These are phyloP conservation scores for Mikania micrantha DNA, from an alignment of 129 eudicot genomes.

Conservation along the genomic window DNA sequence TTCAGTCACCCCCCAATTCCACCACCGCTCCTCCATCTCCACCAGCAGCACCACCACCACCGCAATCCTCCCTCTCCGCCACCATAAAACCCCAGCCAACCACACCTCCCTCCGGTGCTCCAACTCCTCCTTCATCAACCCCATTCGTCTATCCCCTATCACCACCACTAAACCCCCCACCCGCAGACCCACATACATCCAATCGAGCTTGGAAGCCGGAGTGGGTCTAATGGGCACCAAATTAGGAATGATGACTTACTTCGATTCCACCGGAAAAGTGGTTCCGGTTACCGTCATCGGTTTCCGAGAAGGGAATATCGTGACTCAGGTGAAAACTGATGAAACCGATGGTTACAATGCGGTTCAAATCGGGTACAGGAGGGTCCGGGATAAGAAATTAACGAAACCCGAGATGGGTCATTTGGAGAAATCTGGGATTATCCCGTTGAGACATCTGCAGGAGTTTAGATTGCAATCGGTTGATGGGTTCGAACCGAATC, in stretches of 20 bases:
- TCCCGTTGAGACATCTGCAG: slow-evolving; percentile 86
- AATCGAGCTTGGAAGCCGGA: slow-evolving; percentile 71
- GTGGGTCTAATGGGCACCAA: slow-evolving; percentile 90
- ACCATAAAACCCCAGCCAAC: slow-evolving; percentile 10
- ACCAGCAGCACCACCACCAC: too few species aligned
- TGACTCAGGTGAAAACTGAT: slow-evolving; percentile 83
- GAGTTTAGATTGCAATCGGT: slow-evolving; percentile 66
- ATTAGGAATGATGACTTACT: slow-evolving; percentile 87
- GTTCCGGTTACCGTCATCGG: slow-evolving; percentile 94
- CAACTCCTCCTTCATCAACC: slow-evolving; percentile 41
- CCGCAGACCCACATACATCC: slow-evolving; percentile 11
- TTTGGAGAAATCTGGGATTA: slow-evolving; percentile 68
- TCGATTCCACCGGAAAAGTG: slow-evolving; percentile 65
- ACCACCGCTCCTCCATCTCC: slow-evolving; percentile 7
- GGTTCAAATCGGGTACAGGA: slow-evolving; percentile 89
- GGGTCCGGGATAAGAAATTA: slow-evolving; percentile 75
- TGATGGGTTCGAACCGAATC: slow-evolving; percentile 65
- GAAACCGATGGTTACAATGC: slow-evolving; percentile 89
- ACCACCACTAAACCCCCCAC: slow-evolving; percentile 21
- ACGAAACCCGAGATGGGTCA: slow-evolving; percentile 91
- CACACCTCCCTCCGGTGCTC: slow-evolving; percentile 24
- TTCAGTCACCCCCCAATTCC: slow-evolving; percentile 20
- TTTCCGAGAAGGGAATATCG: slow-evolving; percentile 83
- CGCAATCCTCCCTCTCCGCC: slow-evolving; percentile 32
- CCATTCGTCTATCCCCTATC: slow-evolving; percentile 22